Evolutionary conservation across 2,329 filamentous ascomycete genomes (phyloP).

Genomic region (Colletotrichum cereale): DNA sequence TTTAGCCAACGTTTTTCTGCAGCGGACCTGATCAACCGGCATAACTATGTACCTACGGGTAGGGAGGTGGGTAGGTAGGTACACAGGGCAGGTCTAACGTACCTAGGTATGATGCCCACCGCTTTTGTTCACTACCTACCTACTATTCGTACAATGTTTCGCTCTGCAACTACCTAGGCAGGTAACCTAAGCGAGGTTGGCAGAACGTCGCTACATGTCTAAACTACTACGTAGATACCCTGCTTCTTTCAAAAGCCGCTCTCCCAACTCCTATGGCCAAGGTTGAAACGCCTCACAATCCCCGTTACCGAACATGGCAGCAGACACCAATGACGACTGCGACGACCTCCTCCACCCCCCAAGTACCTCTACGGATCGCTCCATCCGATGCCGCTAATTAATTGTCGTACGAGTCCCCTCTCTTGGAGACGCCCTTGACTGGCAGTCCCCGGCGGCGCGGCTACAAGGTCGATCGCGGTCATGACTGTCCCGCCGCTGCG

Average conservation of each 20-base stretch:
- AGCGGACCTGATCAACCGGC: not conserved
- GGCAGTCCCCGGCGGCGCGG: conserved; percentile 36
- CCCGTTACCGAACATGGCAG: conserved; percentile 19
- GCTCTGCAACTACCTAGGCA: not conserved
- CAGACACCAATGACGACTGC: conserved; percentile 16
- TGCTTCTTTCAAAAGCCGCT: conserved; percentile 13
- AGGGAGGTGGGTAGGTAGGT: not conserved
- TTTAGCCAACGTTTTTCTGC: not conserved
- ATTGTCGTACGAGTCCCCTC: conserved; percentile 40
- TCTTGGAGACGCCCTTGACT: conserved; percentile 19
- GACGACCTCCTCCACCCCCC: conserved; percentile 12
- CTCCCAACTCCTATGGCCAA: not conserved
- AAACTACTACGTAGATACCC: too few species aligned
- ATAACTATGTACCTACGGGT: not conserved
- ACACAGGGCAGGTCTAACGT: not conserved
- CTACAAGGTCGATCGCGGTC: conserved; percentile 36
- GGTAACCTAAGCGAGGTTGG: not conserved
- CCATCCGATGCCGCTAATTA: conserved; percentile 30
- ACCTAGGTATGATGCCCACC: not conserved
- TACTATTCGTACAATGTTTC: not conserved
- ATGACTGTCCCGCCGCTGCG: conserved; percentile 34
- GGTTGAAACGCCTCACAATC: conserved; percentile 19
- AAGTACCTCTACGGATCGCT: conserved; percentile 21
- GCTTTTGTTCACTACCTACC: not conserved
- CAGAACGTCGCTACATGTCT: not conserved